Evolutionary conservation across 1,139 yeast genomes (phyloP), one percentile per base, ranked within the genome.

Genomic region (Torulaspora pretoriensis): DNA sequence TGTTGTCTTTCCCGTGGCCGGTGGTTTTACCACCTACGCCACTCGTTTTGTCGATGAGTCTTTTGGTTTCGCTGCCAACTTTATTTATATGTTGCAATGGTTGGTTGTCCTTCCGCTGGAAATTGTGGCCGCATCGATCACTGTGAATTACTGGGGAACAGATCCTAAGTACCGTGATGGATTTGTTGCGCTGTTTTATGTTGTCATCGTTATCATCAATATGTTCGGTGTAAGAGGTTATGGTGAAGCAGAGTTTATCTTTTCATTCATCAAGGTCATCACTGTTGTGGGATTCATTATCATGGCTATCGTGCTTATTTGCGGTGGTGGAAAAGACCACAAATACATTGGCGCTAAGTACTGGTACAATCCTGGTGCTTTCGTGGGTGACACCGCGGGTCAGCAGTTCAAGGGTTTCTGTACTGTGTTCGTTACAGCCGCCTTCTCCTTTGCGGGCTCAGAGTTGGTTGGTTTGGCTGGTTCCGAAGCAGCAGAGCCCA

Each of bases 391-490:
- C n/a, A 52, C 55, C 13, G 28, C 54, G 3, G 64, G 62, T 34
- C 37, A 48, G 9, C 52, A 80, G 8, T 75, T 76, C 57, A 75
- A 77, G 53, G 83, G 83, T 36, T 70, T 73, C 35, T 68, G 71
- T 41, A 61, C 75, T 0, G 77, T 73, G 8, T 73, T 74, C 45
- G 74, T 73, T 39, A 71, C 75, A 17, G 80, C 81, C n/a, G 80
- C 80, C 0, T 77, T 76, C 59, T 74, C 80, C 66, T 75, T 69
- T 55, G 72, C 75, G 39, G 83, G 83, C 45, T 77, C 86, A 46
- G 95, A 86, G 68, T 69, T 84, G 60, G 83, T 84, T 50, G 96
- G 95, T 53, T 71, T 89, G 54, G 94, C 96, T 19, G 87, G 95
- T 44, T 88, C 95, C 13, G 97, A 89, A 69, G 78, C 95, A 31